Evolutionary conservation across 805 yeast species (phyloP).

Genomic region (Candida insectalens): DNA sequence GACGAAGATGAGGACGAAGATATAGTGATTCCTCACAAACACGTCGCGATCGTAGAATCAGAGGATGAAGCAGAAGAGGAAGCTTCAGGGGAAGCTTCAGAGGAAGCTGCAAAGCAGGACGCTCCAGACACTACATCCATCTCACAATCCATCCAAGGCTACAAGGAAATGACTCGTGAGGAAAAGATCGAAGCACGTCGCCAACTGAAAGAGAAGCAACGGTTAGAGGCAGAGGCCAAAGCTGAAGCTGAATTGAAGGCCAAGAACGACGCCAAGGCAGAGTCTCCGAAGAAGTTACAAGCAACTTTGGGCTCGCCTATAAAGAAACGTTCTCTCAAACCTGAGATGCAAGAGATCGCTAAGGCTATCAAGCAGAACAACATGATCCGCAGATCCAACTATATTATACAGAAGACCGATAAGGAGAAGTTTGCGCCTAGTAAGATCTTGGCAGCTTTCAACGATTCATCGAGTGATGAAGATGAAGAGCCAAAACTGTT

Average conservation of each 20-base stretch:
- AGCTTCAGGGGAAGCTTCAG: slow-evolving; percentile 1
- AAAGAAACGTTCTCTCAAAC: slow-evolving; percentile 4
- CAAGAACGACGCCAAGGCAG: not conserved
- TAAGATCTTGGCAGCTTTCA: slow-evolving; percentile 14
- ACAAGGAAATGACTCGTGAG: slow-evolving; percentile 15
- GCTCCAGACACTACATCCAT: not conserved
- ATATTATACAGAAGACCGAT: slow-evolving; percentile 10
- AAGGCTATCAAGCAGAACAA: slow-evolving; percentile 8
- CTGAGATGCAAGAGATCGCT: slow-evolving; percentile 3
- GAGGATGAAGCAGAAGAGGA: slow-evolving; percentile 4
- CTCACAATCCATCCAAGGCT: slow-evolving; percentile 10
- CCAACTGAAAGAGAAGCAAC: slow-evolving; percentile 9
- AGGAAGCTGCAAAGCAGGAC: not conserved
- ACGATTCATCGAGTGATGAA: slow-evolving; percentile 11
- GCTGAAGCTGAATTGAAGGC: not conserved
- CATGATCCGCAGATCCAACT: slow-evolving; percentile 9
- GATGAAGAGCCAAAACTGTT: slow-evolving; percentile 6
- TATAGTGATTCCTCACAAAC: not conserved
- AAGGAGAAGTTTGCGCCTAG: slow-evolving; percentile 13
- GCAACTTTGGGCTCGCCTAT: too few species aligned
- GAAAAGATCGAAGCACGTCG: slow-evolving; percentile 20
- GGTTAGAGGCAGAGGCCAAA: slow-evolving; percentile 3
- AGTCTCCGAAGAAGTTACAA: too few species aligned
- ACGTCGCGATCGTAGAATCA: not conserved
- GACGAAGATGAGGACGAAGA: slow-evolving; percentile 7